Percentiles rank a stretch among this genome's conserved stretches.
phyloP scores from a whole-genome alignment of 805 yeast species.

The Nakazawaea populi region DNA sequence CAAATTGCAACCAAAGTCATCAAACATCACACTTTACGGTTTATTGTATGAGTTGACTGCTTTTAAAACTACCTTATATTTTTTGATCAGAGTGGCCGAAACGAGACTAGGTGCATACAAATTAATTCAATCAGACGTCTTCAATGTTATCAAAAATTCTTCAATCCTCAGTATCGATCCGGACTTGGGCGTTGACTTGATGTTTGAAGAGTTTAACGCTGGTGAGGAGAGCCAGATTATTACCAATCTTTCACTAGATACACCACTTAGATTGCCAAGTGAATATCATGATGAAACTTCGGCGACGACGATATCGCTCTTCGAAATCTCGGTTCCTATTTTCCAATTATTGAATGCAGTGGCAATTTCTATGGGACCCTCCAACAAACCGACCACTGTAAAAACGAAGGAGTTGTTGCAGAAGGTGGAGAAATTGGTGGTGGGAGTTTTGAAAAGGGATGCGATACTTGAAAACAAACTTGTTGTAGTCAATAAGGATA shows the following conservation, averaged over 20 bases:
- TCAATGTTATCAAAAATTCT: constrained; percentile 53
- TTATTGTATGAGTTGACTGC: constrained; percentile 71
- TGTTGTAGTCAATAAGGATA: neutral
- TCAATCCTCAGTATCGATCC: constrained; percentile 64
- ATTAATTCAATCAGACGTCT: constrained; percentile 67
- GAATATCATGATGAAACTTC: constrained; percentile 14
- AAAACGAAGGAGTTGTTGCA: constrained; percentile 47
- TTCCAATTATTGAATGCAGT: constrained; percentile 68
- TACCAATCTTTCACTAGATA: constrained; percentile 46
- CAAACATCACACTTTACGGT: constrained; percentile 40
- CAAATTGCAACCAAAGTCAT: constrained; percentile 9
- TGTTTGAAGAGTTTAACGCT: constrained; percentile 29
- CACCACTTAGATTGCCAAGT: constrained; percentile 33
- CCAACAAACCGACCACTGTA: constrained; percentile 51
- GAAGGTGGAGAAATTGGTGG: constrained; percentile 48
- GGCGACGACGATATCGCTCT: constrained; percentile 38
- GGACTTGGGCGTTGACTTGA: constrained; percentile 63
- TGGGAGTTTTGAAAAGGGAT: constrained; percentile 53
- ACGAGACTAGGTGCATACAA: constrained; percentile 73
- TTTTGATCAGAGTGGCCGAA: constrained; percentile 71
- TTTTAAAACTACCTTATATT: constrained; percentile 63
- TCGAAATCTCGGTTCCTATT: constrained; percentile 65
- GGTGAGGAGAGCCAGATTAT: constrained; percentile 26
- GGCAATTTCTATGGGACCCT: constrained; percentile 71
- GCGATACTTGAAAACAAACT: constrained; percentile 14